Base-by-base conservation (phyloP, 139 green algal genomes). In the Chlorella vulgaris region DNA sequence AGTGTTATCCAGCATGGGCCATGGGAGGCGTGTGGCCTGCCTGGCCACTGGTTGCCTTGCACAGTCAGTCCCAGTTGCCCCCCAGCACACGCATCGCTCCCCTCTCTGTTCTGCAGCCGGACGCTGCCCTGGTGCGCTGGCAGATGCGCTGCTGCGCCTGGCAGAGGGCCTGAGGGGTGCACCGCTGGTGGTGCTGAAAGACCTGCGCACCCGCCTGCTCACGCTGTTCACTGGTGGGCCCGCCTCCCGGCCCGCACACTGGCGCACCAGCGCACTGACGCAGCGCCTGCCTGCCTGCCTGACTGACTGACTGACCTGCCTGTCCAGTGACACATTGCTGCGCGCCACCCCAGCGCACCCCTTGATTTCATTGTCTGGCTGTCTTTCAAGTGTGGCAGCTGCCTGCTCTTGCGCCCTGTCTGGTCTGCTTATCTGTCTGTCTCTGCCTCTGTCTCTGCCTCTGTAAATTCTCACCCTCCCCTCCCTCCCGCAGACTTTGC, bases 161-260 rank as follows among this genome's bases (percentile, higher is more conserved):
- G 84, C 90, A 0, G 65, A 63, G 4, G 84, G 83, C 21, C 50
- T 90, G 29, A 67, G 74, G 28, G 21, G 70, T 10, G 83, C 84
- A 0, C 51, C 55, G 1, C 33, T 75, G 5, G 28, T 35, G 0
- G 73, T 83, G 1, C 83, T 86, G 10, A 88, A 86, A n/a, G 85
- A 96, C 68, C 67, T 95, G 28, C 87, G 85, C 28, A 67, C 85
- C 8, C 86, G 90, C 36, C 83, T 96, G 74, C 87, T 96, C 76
- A 78, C 88, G 10, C 80, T 95, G 51, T 96, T 95, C 75, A 78
- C 84, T 10, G 91, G 91, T 67, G 81, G 88, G 75, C 83, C 80
- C 15, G 47, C 74, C 33, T 62, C 36, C 21, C 55, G 36, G 0
- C 18, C 24, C 51, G 74, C 83, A 65, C 42, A 86, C 69, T 70